Percentiles rank a stretch among this genome's conserved stretches.
These are phyloP conservation scores for Cladosporium sp. DNA, from an alignment of 2,329 filamentous ascomycete genomes.

Conservation along the genomic window DNA sequence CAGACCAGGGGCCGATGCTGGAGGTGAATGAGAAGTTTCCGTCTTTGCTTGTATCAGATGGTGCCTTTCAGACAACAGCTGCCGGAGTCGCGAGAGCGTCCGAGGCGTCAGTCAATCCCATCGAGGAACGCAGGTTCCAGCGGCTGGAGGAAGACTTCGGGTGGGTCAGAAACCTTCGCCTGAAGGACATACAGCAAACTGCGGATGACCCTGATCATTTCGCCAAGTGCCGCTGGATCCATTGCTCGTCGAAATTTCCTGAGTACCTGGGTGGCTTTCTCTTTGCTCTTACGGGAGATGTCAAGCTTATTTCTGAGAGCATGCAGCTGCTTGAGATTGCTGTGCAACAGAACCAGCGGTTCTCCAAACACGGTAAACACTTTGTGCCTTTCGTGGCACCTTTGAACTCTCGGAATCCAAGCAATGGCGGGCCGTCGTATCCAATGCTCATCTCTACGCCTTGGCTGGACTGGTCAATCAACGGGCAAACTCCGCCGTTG, in stretches of 20 bases:
- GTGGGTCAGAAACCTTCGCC: constrained; percentile 44
- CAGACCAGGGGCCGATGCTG: constrained; percentile 38
- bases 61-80: constrained; percentile 25
- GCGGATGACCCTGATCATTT: constrained; percentile 31
- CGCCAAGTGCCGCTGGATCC: constrained; percentile 44
- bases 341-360: constrained; percentile 37
- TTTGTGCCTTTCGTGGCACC: constrained; percentile 44
- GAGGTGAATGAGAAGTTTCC: constrained; percentile 41
- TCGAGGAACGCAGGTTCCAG: constrained; percentile 39
- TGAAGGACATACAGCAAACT: constrained; percentile 20
- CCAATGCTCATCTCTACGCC: constrained; percentile 45
- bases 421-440: constrained; percentile 16
- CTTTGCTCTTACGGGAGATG: constrained; percentile 30
- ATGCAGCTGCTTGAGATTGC: constrained; percentile 38
- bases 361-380: constrained; percentile 46
- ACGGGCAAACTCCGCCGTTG: constrained; percentile 40
- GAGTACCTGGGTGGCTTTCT: constrained; percentile 34
- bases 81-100: constrained; percentile 25
- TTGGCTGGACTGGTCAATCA: constrained; percentile 45
- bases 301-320: constrained; percentile 24
- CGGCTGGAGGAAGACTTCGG: constrained; percentile 42
- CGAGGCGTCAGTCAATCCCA: constrained; percentile 34
- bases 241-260: constrained; percentile 45
- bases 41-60: constrained; percentile 37
- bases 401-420: constrained; percentile 24